phyloP scores from a whole-genome alignment of 23 red algal species.

The Pyropia yezoensis region DNA sequence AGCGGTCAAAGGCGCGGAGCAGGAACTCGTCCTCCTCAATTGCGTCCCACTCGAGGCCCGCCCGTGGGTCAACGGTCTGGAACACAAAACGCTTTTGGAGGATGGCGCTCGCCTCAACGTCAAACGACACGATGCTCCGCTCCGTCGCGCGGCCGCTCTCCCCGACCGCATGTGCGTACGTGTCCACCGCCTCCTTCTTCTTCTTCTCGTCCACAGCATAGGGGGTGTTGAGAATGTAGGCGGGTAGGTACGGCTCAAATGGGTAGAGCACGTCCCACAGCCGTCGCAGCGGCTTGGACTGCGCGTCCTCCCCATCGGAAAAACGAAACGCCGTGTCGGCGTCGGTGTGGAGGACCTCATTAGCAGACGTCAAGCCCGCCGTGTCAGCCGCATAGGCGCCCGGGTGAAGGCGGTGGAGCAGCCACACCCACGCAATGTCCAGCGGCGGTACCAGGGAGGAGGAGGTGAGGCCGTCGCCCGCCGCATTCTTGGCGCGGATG shows the following conservation, averaged over 20 bases:
- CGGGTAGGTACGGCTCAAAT: slow-evolving; percentile 45
- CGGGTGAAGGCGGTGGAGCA: slow-evolving; percentile 50
- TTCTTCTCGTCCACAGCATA: slow-evolving; percentile 24
- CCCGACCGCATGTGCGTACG: slow-evolving; percentile 9
- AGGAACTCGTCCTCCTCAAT: slow-evolving; percentile 34
- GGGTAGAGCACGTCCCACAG: slow-evolving; percentile 60
- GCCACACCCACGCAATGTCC: slow-evolving; percentile 74
- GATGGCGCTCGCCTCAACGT: slow-evolving; percentile 13
- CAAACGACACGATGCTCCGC: slow-evolving; percentile 32
- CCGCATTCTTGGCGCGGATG: slow-evolving; percentile 50
- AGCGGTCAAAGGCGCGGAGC: slow-evolving; percentile 42
- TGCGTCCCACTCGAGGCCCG: slow-evolving; percentile 16
- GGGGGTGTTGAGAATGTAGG: slow-evolving; percentile 24
- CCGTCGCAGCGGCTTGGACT: slow-evolving; percentile 37
- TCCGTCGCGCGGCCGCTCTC: slow-evolving; percentile 34
- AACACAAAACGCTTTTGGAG: slow-evolving; percentile 47
- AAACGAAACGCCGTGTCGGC: slow-evolving; percentile 40
- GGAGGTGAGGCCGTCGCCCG: slow-evolving; percentile 28
- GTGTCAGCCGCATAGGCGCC: slow-evolving; percentile 25
- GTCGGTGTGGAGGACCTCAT: not conserved
- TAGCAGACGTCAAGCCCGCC: slow-evolving; percentile 19
- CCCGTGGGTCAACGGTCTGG: slow-evolving; percentile 37
- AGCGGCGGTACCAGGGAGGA: slow-evolving; percentile 28
- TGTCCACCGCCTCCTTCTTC: slow-evolving; percentile 35
- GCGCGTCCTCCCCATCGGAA: slow-evolving; percentile 60